Percentiles rank a stretch among this genome's conserved stretches.
These are phyloP conservation scores for Pseudogymnoascus verrucosus DNA, from an alignment of 2,329 filamentous ascomycete species.

Conservation along the genomic window DNA sequence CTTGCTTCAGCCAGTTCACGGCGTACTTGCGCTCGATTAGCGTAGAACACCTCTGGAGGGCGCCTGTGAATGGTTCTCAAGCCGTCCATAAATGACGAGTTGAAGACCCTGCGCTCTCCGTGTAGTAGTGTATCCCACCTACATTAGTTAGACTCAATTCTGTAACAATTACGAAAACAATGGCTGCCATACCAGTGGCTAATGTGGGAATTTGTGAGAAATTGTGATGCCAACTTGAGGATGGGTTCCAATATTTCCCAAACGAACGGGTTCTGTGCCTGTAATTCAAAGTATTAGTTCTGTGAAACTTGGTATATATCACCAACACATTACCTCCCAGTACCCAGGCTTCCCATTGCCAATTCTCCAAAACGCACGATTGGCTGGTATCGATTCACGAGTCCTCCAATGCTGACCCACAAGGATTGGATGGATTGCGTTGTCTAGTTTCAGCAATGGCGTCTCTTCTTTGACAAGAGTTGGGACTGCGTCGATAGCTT, in stretches of 20 bases:
- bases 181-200: constrained; percentile 2
- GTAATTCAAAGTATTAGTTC: neutral
- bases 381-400: neutral
- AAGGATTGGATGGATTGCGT: neutral
- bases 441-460: neutral
- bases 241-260: constrained; percentile 11
- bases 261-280: constrained; percentile 9
- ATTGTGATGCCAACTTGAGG: constrained; percentile 7
- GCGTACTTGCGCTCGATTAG: neutral
- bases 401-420: neutral
- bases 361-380: neutral
- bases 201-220: constrained; percentile 10
- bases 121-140: neutral
- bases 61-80: neutral
- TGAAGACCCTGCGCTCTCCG: neutral
- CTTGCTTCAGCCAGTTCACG: neutral
- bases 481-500: neutral
- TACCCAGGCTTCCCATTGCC: constrained; percentile 1
- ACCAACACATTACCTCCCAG: neutral
- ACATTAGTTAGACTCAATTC: neutral
- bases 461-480: neutral
- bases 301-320: neutral
- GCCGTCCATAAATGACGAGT: neutral
- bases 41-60: neutral
- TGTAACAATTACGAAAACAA: neutral